These are phyloP conservation scores for Triticum dicoccoides DNA, from an alignment of 176 grass and related monocot genomes.

Conservation along the genomic window DNA sequence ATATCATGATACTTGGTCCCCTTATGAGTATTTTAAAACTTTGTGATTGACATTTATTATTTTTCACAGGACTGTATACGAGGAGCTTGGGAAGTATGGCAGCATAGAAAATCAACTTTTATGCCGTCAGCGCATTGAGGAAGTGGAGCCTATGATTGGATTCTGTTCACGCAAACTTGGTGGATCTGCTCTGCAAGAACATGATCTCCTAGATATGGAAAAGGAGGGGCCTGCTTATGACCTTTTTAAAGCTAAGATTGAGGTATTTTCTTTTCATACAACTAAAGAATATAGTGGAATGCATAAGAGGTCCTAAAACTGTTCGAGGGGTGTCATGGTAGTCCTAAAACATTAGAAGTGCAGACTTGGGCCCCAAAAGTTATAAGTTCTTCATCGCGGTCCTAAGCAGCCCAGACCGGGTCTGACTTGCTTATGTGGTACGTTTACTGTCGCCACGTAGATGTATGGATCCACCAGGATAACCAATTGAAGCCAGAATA, in stretches of 20 bases:
- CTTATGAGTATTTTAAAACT: background rate
- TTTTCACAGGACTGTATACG: conserved; percentile 74
- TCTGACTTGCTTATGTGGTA: background rate
- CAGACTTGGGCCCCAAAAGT: background rate
- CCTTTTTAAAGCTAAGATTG: conserved; percentile 87
- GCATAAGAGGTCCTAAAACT: background rate
- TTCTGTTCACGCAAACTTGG: conserved; percentile 96
- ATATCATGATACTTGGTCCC: background rate
- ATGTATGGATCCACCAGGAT: background rate
- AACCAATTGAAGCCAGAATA: background rate
- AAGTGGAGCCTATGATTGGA: conserved; percentile 95
- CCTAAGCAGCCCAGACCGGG: background rate
- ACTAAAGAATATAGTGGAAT: background rate
- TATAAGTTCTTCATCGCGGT: background rate
- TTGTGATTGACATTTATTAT: conserved; percentile 13
- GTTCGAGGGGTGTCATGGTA: background rate
- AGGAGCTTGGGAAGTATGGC: conserved; percentile 92
- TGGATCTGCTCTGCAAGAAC: conserved; percentile 81
- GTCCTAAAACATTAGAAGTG: background rate
- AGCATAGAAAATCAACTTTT: conserved; percentile 95
- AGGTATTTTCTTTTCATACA: conserved; percentile 45
- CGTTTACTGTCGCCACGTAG: background rate
- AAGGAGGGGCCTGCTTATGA: conserved; percentile 89
- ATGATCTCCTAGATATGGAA: conserved; percentile 80
- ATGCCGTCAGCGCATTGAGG: conserved; percentile 86